phyloP scores from a whole-genome alignment of 768 basidiomycete species.

The Termitomyces sp. region DNA sequence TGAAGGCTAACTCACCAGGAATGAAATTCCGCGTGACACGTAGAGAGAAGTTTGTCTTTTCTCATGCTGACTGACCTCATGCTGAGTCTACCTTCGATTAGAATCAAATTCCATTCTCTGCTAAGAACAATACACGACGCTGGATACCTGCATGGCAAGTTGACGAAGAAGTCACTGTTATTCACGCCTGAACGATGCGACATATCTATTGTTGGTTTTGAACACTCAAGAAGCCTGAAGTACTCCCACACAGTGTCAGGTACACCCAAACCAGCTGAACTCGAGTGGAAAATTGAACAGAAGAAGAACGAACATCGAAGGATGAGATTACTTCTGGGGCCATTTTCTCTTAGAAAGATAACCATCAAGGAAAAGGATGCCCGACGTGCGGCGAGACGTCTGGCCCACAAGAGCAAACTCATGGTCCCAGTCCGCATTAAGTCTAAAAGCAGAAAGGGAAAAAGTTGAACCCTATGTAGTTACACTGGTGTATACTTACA shows the following conservation, averaged over 20 bases:
- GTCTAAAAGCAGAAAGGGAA: not conserved
- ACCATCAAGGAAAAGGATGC: not conserved
- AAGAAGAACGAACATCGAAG: not conserved
- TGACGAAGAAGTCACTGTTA: not conserved
- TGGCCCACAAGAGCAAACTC: not conserved
- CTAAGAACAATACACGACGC: not conserved
- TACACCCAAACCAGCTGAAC: not conserved
- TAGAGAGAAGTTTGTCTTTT: not conserved
- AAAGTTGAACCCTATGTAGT: not conserved
- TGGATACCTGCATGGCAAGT: not conserved
- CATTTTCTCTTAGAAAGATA: not conserved
- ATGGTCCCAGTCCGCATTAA: not conserved
- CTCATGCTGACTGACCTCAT: not conserved
- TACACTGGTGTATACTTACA: too few species aligned
- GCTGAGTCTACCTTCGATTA: not conserved
- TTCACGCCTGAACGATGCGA: not conserved
- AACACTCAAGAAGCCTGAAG: not conserved
- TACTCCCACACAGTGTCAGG: not conserved
- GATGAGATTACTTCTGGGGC: not conserved
- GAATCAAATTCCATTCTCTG: not conserved
- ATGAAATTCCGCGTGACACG: not conserved
- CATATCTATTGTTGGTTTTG: slow-evolving; percentile 1
- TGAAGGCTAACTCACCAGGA: not conserved
- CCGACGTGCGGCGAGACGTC: not conserved
- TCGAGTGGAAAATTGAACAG: not conserved